Conservation (phyloP, 31 red algal species). For the Asparagopsis taxiformis region DNA sequence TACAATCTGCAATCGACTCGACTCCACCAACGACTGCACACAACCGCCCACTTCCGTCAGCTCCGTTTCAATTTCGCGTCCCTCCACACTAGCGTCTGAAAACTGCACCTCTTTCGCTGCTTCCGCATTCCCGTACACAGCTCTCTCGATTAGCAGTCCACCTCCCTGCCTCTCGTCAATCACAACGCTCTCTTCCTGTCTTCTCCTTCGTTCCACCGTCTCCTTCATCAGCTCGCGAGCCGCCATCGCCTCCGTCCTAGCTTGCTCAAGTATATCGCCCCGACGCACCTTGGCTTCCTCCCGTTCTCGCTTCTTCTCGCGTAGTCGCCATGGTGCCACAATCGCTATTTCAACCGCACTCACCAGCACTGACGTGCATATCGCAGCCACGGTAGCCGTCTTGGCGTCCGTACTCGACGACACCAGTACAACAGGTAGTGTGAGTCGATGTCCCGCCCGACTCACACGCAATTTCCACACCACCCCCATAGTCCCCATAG, state of each 20-base stretch:
- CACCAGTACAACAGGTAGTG: constrained; percentile 75
- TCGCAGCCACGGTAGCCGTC: constrained; percentile 60
- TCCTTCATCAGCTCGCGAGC: constrained; percentile 54
- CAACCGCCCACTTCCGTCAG: constrained; percentile 60
- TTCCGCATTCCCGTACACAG: constrained; percentile 60
- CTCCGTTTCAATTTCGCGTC: constrained; percentile 62
- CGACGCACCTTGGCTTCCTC: constrained; percentile 54
- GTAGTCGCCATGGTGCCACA: constrained; percentile 55
- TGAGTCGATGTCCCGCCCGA: constrained; percentile 66
- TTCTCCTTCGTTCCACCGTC: constrained; percentile 40
- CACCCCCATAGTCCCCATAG: constrained; percentile 61
- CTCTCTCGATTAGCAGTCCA: constrained; percentile 82
- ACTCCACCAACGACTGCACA: constrained; percentile 66
- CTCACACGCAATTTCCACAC: constrained; percentile 64
- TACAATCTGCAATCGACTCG: constrained; percentile 63
- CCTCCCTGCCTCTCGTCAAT: constrained; percentile 49
- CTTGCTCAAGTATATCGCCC: constrained; percentile 32
- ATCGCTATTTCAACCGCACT: constrained; percentile 58
- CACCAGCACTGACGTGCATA: constrained; percentile 30
- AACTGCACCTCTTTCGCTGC: constrained; percentile 38
- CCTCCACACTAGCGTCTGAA: constrained; percentile 24
- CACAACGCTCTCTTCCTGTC: constrained; percentile 51
- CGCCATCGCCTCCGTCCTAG: constrained; percentile 56
- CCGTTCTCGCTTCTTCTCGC: constrained; percentile 26
- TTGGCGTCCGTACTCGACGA: constrained; percentile 46